Conservation (phyloP, 2,329 filamentous ascomycete genomes). For the Clonostachys sp. region DNA sequence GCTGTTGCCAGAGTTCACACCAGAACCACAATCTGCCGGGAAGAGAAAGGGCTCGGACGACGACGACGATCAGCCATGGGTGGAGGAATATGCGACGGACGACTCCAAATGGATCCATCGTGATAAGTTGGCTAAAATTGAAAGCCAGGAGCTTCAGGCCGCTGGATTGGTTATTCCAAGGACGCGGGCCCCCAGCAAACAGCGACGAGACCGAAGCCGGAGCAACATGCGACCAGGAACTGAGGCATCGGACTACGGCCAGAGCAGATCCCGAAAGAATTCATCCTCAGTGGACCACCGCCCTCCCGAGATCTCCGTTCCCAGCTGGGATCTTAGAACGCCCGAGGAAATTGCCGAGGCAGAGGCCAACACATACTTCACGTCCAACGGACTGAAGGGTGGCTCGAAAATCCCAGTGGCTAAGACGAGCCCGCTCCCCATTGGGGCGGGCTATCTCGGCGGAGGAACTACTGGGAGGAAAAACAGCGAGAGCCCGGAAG, state of each 20-base stretch:
- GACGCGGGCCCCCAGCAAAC: slow-evolving; percentile 47
- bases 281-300: slow-evolving; percentile 32
- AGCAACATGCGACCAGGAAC: slow-evolving; percentile 25
- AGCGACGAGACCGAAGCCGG: slow-evolving; percentile 27
- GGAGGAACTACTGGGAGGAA: slow-evolving; percentile 66
- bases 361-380: slow-evolving; percentile 45
- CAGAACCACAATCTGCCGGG: slow-evolving; percentile 11
- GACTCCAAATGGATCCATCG: slow-evolving; percentile 80
- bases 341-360: slow-evolving; percentile 73
- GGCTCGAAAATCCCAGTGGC: slow-evolving; percentile 84
- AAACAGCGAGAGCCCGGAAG: slow-evolving; percentile 48
- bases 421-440: slow-evolving; percentile 72
- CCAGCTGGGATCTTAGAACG: slow-evolving; percentile 67
- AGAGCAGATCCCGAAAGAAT: slow-evolving; percentile 35
- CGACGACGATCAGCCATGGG: slow-evolving; percentile 10
- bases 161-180: slow-evolving; percentile 64
- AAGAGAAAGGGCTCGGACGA: slow-evolving; percentile 14
- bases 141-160: slow-evolving; percentile 75
- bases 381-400: slow-evolving; percentile 49
- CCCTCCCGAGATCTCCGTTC: slow-evolving; percentile 30
- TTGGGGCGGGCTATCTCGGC: slow-evolving; percentile 67
- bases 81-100: slow-evolving; percentile 35
- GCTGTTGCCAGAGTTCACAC: slow-evolving; percentile 11
- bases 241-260: slow-evolving; percentile 19
- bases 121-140: slow-evolving; percentile 78